A percentile compares a stretch with the other conserved stretches of the same genome.
Evolutionary conservation across 106 monocot genomes (phyloP).

Genomic region (Dioscorea dumetorum): DNA sequence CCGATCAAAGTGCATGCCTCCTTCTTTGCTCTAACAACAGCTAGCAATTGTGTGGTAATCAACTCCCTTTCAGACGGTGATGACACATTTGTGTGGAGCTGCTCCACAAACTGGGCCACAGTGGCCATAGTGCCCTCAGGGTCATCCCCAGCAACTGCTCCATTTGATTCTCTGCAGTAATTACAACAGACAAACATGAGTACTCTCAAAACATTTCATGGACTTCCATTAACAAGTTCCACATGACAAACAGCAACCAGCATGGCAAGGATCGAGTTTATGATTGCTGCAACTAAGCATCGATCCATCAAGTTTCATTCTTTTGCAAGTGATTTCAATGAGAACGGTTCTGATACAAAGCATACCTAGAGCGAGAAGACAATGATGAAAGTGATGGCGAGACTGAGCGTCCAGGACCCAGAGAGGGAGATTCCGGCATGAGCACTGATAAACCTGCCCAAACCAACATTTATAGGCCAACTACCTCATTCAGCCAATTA

Average conservation of each 20-base stretch:
- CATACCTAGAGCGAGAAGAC: constrained; percentile 35
- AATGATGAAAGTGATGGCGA: constrained; percentile 29
- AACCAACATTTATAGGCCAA: no score
- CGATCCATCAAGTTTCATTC: no score
- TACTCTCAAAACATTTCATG: neutral
- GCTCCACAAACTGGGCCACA: constrained; percentile 60
- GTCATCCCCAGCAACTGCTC: constrained; percentile 29
- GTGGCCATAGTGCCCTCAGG: constrained; percentile 59
- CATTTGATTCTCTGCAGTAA: constrained; percentile 37
- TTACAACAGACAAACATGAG: neutral
- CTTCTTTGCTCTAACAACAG: constrained; percentile 35
- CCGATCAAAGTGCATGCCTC: constrained; percentile 58
- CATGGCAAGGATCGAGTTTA: no score
- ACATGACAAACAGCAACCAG: no score
- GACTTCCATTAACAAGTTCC: no score
- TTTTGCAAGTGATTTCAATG: no score
- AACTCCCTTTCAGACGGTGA: constrained; percentile 59
- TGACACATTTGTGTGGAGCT: constrained; percentile 54
- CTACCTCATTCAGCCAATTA: no score
- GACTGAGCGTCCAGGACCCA: constrained; percentile 6
- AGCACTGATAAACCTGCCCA: neutral
- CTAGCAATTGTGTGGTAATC: constrained; percentile 41
- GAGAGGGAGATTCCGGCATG: constrained; percentile 14
- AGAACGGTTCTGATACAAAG: neutral
- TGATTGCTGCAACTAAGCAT: neutral